Base-by-base conservation (phyloP, 2,329 filamentous ascomycete species). In the Colletotrichum eremochloae region DNA sequence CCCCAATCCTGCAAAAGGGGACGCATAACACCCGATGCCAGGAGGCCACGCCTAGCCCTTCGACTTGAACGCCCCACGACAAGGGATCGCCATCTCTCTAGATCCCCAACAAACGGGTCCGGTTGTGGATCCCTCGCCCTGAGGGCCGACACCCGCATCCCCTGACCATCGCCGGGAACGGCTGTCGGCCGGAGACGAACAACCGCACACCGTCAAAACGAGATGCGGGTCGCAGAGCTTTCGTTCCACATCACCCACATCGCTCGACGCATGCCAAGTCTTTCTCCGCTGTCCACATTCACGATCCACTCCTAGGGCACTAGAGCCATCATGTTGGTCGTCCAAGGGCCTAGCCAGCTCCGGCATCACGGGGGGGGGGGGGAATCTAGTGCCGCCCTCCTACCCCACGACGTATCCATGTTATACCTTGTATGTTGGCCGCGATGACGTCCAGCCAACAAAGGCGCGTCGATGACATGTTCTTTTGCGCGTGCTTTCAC, bases 51-150 rank as follows among this genome's bases (percentile, higher is more conserved):
- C 62, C 62, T 20, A 42, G 29, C 5, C 24, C 14, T 29, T 24
- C 24, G 31, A 50, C 53, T 60, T n/a, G 11, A 24, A 24, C 20
- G n/a, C 36, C 31, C 29, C 7, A 18, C 18, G 50, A 36, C 44
- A 69, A 40, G 46, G 3, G 6, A 38, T n/a, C 60, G 52, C 48
- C 50, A 40, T 38, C 66, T 18, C 58, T 65, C 63, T 60, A 20
- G 24, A 48, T 69, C 53, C 58, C 69, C 66, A 60, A 69, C 66
- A 69, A 56, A 69, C 60, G 69, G 66, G 66, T 66, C 69, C 66
- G 69, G 20, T 46, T 65, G 65, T 63, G 48, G 55, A 69, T 60
- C 69, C 60, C 67, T 46, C 46, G 2, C 61, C 15, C 61, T 46
- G 46, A 44, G 50, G 9, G 38, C 69, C 69, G 69, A 72, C 36